phyloP scores from a whole-genome alignment of 202 grass and related monocot genomes.

The Eragrostis tef region DNA sequence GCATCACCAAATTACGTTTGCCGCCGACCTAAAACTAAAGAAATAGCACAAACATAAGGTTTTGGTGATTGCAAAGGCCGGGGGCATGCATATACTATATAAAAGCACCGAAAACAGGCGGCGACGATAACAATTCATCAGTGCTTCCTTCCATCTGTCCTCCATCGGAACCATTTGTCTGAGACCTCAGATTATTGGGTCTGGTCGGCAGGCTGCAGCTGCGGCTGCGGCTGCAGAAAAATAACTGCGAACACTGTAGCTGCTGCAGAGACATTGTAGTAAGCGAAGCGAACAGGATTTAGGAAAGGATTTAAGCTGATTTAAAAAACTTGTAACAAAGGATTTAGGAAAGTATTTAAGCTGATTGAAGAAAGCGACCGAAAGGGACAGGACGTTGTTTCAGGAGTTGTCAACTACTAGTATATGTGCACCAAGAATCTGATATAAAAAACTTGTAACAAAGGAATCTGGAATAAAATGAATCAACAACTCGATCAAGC shows the following conservation, averaged over 20 bases:
- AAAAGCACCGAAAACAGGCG: neutral
- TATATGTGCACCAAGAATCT: slow-evolving; percentile 22
- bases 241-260: no score
- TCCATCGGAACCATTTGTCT: neutral
- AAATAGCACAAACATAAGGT: no score
- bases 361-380: neutral
- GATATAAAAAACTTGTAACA: neutral
- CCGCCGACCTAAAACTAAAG: no score
- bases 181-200: slow-evolving; percentile 11
- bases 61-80: no score
- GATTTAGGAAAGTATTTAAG: no score
- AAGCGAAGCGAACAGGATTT: no score
- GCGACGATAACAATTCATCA: neutral
- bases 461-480: neutral
- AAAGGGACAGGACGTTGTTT: neutral
- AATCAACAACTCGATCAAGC: neutral
- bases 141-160: neutral
- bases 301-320: no score
- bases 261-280: no score
- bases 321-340: no score
- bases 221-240: no score
- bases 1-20: no score
- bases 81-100: neutral
- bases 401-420: neutral
- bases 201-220: no score